Percentiles rank a stretch among this genome's conserved stretches.
Conservation (phyloP, 768 basidiomycete species). For the Mycena chlorophos region DNA sequence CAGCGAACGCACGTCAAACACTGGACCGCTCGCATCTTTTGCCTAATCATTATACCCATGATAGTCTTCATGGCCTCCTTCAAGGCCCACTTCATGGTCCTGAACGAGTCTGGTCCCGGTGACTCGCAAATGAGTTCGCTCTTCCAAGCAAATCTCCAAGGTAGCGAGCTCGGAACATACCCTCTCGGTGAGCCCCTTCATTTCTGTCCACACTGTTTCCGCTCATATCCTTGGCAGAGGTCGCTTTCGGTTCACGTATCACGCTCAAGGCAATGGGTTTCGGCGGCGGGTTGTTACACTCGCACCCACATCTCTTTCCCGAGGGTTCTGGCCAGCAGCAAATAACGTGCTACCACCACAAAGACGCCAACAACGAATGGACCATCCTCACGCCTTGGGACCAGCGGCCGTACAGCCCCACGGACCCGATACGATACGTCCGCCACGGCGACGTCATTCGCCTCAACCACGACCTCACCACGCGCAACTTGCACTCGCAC, state of each 20-base stretch:
- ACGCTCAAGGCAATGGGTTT: constrained; percentile 97
- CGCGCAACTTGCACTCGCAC: constrained; percentile 93
- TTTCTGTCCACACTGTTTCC: constrained; percentile 2
- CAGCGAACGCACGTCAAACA: constrained; percentile 87
- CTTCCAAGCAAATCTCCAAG: constrained; percentile 96
- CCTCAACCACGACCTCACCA: constrained; percentile 78
- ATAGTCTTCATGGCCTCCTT: constrained; percentile 92
- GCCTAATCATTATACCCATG: constrained; percentile 87
- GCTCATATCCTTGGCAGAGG: constrained; percentile 45
- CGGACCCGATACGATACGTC: constrained; percentile 70
- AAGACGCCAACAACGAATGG: constrained; percentile 97
- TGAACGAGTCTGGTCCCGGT: constrained; percentile 93
- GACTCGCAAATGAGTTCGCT: constrained; percentile 98
- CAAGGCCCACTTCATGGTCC: constrained; percentile 93
- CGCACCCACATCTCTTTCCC: constrained; percentile 94
- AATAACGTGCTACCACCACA: constrained; percentile 99
- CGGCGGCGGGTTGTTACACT: constrained; percentile 95
- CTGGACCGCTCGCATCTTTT: constrained; percentile 83
- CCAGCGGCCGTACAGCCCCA: constrained; percentile 61
- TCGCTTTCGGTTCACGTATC: constrained; percentile 86
- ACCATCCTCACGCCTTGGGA: constrained; percentile 81
- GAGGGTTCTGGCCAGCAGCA: constrained; percentile 92
- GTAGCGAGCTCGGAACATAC: constrained; percentile 90
- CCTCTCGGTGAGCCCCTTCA: constrained; percentile 65
- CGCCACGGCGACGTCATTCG: constrained; percentile 77